A percentile compares a stretch with the other conserved stretches of the same genome.
phyloP scores from a whole-genome alignment of 306 rosid genomes.

The Begonia loranthoides region DNA sequence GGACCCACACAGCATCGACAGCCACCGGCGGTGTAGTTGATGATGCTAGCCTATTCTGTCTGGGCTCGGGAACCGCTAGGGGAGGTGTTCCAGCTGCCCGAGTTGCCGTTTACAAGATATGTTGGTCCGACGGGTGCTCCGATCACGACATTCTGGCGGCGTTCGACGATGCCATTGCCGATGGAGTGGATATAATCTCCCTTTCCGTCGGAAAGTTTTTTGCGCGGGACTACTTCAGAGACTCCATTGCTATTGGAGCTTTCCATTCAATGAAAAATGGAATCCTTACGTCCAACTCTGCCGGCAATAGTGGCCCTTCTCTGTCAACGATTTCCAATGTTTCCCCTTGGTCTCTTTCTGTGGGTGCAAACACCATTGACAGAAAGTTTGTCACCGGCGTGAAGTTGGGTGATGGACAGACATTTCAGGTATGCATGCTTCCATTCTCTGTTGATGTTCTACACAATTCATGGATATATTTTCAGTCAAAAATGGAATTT shows the following conservation, averaged over 20 bases:
- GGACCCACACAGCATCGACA: constrained; percentile 38
- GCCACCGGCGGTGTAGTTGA: constrained; percentile 27
- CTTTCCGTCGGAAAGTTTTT: constrained; percentile 12
- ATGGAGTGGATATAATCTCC: constrained; percentile 40
- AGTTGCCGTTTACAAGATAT: constrained; percentile 38
- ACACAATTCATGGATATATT: too few relatives aligned
- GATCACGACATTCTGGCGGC: constrained; percentile 33
- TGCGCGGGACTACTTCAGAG: constrained; percentile 11
- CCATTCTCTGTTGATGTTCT: not conserved
- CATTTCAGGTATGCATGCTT: constrained; percentile 18
- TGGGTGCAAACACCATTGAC: constrained; percentile 32
- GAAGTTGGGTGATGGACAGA: constrained; percentile 19
- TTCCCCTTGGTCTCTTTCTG: constrained; percentile 36
- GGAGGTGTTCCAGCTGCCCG: constrained; percentile 43
- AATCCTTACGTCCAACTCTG: constrained; percentile 19
- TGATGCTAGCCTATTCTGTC: constrained; percentile 23
- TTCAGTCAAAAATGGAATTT: too few relatives aligned
- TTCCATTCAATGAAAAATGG: constrained; percentile 43
- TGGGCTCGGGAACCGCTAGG: constrained; percentile 30
- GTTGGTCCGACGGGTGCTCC: constrained; percentile 22
- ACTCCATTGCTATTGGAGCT: constrained; percentile 21
- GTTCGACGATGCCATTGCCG: constrained; percentile 44
- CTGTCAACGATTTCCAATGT: constrained; percentile 5
- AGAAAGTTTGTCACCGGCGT: constrained; percentile 30
- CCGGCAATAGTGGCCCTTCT: constrained; percentile 21